Evolutionary conservation across 352 stramenopile species (phyloP), one percentile per base, ranked within the genome.

Genomic region (Globisporangium camurandrum): DNA sequence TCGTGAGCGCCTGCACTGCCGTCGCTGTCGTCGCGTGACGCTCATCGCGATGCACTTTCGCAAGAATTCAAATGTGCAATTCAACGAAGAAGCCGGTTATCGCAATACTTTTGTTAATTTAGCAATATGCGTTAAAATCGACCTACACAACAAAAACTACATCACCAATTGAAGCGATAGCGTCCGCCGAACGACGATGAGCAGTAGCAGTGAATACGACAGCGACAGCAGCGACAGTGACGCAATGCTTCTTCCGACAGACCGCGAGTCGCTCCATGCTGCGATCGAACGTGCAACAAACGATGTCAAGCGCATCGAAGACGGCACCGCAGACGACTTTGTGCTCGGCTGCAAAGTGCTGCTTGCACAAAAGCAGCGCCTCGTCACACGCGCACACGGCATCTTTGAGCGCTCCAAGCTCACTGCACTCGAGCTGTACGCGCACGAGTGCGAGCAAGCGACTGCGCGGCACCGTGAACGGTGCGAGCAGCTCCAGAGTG

Each of bases 401-500:
- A 57, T 51, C 48, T 61, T 69, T 16, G 52, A 66, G 34, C 59
- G 72, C 49, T 52, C 64, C 26, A 53, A 64, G 31, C 9, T 44
- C 4, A 69, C 54, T 3, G 61, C 63, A 2, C 26, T 42, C 2
- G 50, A 54, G 57, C 61, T 85, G 19, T 75, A 60, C 31, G 61
- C 66, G 44, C 70, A 84, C 47, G 62, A 76, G 26, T 66, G 46
- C 17, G 41, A 70, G 16, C 66, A 78, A 43, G 71, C 71, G 1
- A 46, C 55, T 1, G 57, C 62, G 30, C 59, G 50, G 17, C 81
- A 79, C 73, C 28, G 41, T n/a, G 36, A 37, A n/a, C 64, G 71
- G 19, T 88, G 75, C 44, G 46, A 46, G 24, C 59, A 76, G 57
- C 64, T 88, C 11, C 51, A 88, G 53, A 48, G 47, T 28, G 65